These are phyloP conservation scores for Curvularia sp. DNA, from an alignment of 2,329 filamentous ascomycete species.

Conservation along the genomic window DNA sequence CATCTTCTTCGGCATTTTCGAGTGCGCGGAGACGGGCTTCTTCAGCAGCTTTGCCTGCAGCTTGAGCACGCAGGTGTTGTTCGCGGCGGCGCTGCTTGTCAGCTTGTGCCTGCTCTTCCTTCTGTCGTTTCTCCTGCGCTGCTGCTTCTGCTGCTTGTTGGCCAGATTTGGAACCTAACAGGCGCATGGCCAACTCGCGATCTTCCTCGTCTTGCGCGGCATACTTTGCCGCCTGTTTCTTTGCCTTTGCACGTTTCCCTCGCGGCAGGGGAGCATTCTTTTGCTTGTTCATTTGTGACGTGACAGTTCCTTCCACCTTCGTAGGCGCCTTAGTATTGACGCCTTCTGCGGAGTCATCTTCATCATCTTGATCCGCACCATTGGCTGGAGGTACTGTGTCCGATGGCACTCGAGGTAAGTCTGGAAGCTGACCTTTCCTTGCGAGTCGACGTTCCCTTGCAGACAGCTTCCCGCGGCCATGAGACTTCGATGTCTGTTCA, in stretches of 20 bases:
- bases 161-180: conserved; percentile 80
- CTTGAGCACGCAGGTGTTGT: conserved; percentile 79
- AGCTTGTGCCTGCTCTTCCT: conserved; percentile 74
- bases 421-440: conserved; percentile 46
- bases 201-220: conserved; percentile 95
- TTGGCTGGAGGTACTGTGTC: conserved; percentile 21
- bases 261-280: conserved; percentile 56
- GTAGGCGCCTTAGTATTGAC: conserved; percentile 20
- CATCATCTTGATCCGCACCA: conserved; percentile 45
- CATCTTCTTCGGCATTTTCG: conserved; percentile 54
- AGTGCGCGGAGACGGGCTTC: conserved; percentile 63
- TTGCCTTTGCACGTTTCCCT: conserved; percentile 81
- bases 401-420: conserved; percentile 19
- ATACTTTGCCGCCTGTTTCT: conserved; percentile 89
- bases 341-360: conserved; percentile 36
- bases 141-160: conserved; percentile 69
- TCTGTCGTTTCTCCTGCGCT: conserved; percentile 68
- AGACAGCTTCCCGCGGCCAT: conserved; percentile 46
- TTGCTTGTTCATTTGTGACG: conserved; percentile 38
- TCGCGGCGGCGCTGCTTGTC: conserved; percentile 76
- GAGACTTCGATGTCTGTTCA: conserved; percentile 32
- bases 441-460: conserved; percentile 49
- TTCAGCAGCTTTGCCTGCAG: conserved; percentile 78
- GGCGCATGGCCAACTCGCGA: conserved; percentile 77
- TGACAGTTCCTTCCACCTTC: conserved; percentile 37